These are phyloP conservation scores for Rosa multiflora DNA, from an alignment of 306 rosid genomes.

Conservation along the genomic window DNA sequence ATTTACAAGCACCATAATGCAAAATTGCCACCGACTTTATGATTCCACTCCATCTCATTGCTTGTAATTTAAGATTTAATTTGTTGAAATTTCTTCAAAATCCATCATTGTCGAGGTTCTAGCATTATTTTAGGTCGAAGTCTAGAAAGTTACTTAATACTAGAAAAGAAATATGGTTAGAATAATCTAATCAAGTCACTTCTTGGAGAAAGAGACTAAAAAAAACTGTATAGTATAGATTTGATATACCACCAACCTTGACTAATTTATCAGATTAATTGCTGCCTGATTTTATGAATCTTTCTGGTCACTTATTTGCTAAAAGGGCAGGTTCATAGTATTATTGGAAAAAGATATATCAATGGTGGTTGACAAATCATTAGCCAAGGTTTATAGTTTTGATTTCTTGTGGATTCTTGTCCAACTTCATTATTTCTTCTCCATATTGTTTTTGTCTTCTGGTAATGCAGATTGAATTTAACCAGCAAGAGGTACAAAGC, in stretches of 20 bases:
- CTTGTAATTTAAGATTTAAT: neutral
- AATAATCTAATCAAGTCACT: conserved; percentile 1
- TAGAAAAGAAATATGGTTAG: neutral
- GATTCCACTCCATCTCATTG: conserved; percentile 4
- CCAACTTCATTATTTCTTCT: neutral
- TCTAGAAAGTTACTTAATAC: neutral
- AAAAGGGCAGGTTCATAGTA: neutral
- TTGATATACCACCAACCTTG: conserved; percentile 27
- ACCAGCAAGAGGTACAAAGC: neutral
- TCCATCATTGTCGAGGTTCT: conserved; percentile 1
- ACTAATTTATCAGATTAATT: conserved; percentile 10
- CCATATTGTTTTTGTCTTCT: neutral
- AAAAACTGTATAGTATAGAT: conserved; percentile 5
- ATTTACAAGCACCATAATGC: neutral
- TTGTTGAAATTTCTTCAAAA: neutral
- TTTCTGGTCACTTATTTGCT: neutral
- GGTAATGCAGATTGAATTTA: neutral
- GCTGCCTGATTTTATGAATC: neutral
- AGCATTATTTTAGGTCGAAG: neutral
- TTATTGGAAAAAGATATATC: neutral
- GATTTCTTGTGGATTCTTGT: conserved; percentile 7
- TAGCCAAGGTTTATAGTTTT: neutral
- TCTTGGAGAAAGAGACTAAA: neutral
- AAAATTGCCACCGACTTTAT: conserved; percentile 3
- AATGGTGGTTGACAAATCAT: conserved; percentile 6